phyloP scores from a whole-genome alignment of 2,329 filamentous ascomycete species.

The Cylindrodendrum hubeiense region DNA sequence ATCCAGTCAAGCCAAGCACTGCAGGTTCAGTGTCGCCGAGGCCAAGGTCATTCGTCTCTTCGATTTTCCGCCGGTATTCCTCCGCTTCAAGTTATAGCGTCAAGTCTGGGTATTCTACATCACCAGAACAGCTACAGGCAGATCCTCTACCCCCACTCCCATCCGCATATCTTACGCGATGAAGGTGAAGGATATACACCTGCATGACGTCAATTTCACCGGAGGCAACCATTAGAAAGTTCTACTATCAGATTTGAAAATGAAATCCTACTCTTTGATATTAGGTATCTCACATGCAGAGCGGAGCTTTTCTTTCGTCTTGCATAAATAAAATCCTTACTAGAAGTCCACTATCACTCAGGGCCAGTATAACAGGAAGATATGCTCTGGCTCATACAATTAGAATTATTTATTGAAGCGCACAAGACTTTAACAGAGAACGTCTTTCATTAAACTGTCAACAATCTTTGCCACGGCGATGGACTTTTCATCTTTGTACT shows the following conservation, averaged over 20 bases:
- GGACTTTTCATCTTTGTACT: constrained; percentile 25
- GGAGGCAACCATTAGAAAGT: not conserved
- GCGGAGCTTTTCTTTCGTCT: too few relatives aligned
- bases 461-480: constrained; percentile 28
- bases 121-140: not conserved
- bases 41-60: not conserved
- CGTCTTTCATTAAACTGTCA: not conserved
- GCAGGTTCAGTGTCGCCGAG: not conserved
- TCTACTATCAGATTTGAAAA: too few relatives aligned
- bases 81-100: not conserved
- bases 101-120: not conserved
- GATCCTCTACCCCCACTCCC: not conserved
- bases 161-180: not conserved
- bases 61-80: not conserved
- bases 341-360: too few relatives aligned
- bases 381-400: too few relatives aligned
- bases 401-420: too few relatives aligned
- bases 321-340: too few relatives aligned
- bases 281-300: too few relatives aligned
- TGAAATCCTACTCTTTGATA: too few relatives aligned
- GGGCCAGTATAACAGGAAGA: too few relatives aligned
- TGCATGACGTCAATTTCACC: not conserved
- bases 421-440: too few relatives aligned
- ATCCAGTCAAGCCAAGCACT: not conserved
- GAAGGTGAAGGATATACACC: not conserved